These are phyloP conservation scores for Fusarium sacchari DNA, from an alignment of 2,329 filamentous ascomycete genomes.

Conservation along the genomic window DNA sequence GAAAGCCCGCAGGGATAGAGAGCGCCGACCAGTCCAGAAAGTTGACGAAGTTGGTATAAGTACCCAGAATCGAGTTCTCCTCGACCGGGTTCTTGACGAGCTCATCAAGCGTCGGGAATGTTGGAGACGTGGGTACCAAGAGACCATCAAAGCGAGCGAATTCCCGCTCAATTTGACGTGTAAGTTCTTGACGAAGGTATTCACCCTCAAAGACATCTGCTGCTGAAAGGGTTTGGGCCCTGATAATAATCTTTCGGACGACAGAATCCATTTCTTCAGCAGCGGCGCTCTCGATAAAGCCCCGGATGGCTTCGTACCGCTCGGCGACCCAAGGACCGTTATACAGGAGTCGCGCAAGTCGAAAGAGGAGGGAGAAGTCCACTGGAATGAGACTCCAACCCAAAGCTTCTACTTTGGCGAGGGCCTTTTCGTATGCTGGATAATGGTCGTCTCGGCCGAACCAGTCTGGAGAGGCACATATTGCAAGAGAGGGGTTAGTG, in stretches of 20 bases:
- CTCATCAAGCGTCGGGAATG: conserved; percentile 61
- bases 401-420: conserved; percentile 50
- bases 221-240: conserved; percentile 53
- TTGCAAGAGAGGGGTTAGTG: conserved; percentile 47
- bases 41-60: conserved; percentile 70
- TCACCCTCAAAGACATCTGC: conserved; percentile 57
- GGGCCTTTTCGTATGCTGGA: conserved; percentile 55
- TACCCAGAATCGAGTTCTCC: conserved; percentile 64
- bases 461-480: conserved; percentile 56
- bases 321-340: conserved; percentile 67
- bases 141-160: conserved; percentile 59
- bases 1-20: conserved; percentile 61
- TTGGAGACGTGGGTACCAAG: conserved; percentile 67
- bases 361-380: conserved; percentile 61
- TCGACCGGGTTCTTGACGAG: conserved; percentile 61
- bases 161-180: conserved; percentile 51
- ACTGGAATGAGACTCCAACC: conserved; percentile 55
- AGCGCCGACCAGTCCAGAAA: conserved; percentile 67
- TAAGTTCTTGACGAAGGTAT: conserved; percentile 52
- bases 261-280: conserved; percentile 49
- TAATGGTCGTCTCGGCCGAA: conserved; percentile 49
- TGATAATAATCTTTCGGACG: conserved; percentile 51
- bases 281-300: conserved; percentile 53
- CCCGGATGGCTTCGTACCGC: conserved; percentile 61
- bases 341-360: conserved; percentile 64